Conservation (phyloP, 768 basidiomycete species). For the Lyophyllum shimeji region DNA sequence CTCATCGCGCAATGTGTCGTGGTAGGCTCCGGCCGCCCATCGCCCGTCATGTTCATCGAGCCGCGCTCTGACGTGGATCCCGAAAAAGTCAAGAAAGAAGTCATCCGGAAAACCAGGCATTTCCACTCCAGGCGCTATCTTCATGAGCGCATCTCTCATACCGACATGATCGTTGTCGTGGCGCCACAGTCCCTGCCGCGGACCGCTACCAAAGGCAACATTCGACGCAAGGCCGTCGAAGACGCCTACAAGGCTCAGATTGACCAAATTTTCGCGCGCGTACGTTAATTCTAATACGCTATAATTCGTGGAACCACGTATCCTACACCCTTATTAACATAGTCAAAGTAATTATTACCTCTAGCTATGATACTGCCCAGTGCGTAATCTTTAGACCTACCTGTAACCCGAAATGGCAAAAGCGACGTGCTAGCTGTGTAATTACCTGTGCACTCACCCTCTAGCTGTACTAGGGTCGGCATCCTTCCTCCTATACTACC, state of each 20-base stretch:
- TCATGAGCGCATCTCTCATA: conserved; percentile 71
- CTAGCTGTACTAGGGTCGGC: not conserved
- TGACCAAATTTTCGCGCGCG: conserved; percentile 51
- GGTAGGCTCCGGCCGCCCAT: conserved; percentile 74
- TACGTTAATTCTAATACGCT: conserved; percentile 6
- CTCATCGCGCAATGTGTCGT: conserved; percentile 75
- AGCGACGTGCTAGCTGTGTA: not conserved
- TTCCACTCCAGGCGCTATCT: conserved; percentile 77
- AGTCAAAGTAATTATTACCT: not conserved
- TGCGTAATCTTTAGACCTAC: not conserved
- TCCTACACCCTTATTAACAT: not conserved
- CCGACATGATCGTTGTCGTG: conserved; percentile 69
- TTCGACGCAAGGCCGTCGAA: conserved; percentile 75
- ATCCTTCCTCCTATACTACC: not conserved
- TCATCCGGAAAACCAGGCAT: conserved; percentile 68
- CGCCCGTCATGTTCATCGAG: conserved; percentile 76
- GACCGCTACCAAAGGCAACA: conserved; percentile 80
- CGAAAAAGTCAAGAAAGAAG: conserved; percentile 63
- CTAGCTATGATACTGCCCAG: not conserved
- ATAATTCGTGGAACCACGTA: not conserved
- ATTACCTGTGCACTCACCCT: not conserved
- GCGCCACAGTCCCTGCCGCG: conserved; percentile 66
- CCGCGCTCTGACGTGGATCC: conserved; percentile 49
- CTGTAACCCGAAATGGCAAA: not conserved
- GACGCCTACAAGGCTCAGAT: conserved; percentile 57